Base-by-base conservation (phyloP, 176 grass and related monocot genomes). In the Phoenix dactylifera region DNA sequence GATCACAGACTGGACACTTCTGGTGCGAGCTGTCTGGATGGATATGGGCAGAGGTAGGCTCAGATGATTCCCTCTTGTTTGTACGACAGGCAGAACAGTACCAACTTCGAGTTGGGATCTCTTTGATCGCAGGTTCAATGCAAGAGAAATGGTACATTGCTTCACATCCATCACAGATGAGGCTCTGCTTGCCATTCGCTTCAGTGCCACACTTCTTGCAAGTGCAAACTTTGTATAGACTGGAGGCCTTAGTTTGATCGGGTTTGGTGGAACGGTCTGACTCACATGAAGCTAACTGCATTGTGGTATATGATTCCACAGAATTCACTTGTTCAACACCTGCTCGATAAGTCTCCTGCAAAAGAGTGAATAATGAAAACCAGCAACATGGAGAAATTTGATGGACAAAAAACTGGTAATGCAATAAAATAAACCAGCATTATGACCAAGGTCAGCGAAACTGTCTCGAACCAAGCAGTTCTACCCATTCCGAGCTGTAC, bases 131-230 rank as follows among this genome's bases (percentile, higher is more conserved):
- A 62, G 77, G 81, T 64, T 77, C 73, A 10, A 91, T 75, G 64
- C 93, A 98, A 3, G 79, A 79, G 72, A 98, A 71, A 75, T 92
- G 93, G 70, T 86, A 92, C 10, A 57, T 50, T 15, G 78, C 77
- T 60, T 98, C 81, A 65, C 93, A 92, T 59, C 70, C 57, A 83
- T 88, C 84, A 50, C 88, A 98, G 22, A 92, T 86, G 69, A 98
- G 82, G 65, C 81, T 79, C 54, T 71, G 63, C 55, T 72, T 62
- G 58, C 67, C 83, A 3, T 85, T 66, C 26, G 74, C 82, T 51
- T 68, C 79, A 28, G 51, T 64, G 24, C 79, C 81, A 73, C 93
- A 98, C 18, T 72, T 58, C 63, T 86, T 88, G 82, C 87, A 98
- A 26, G 59, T 74, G 49, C 64, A 65, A 57, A 76, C 12, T 73